Base-by-base conservation (phyloP, 2,329 filamentous ascomycete species). In the Raffaelea ambrosiae region DNA sequence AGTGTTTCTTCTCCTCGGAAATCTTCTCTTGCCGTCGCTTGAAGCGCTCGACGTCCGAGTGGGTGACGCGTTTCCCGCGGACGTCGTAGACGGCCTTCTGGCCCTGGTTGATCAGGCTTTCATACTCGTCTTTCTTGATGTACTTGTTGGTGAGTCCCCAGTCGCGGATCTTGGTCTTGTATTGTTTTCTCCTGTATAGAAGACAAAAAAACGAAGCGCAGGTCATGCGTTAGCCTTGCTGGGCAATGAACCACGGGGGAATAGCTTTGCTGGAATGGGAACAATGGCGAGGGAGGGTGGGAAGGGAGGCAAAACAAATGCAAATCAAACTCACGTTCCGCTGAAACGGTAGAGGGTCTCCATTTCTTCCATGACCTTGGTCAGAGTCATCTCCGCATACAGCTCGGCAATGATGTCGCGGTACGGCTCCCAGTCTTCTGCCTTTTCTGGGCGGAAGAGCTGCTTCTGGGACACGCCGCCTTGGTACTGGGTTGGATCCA, bases 301-400 rank as follows among this genome's bases (percentile, higher is more conserved):
- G 16, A 33, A 33, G 31, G 31, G 16, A 16, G 16, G 16, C 16
- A 33, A 33, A 7, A 22, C 11, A 3, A 39, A n/a, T 19, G 22
- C 35, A n/a, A 19, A 46, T 9, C 19, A 22, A 35, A 42, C 58
- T 46, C 42, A 63, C 61, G 61, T 63, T 11, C 59, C 61, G 21
- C 59, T 59, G 55, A 63, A 63, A 40, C 39, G 46, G 43, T 62
- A 56, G 1, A 48, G 48, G 13, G 35, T 40, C 36, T 63, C 52
- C 61, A 63, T 63, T 35, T 66, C 60, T n/a, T 58, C 57, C 57
- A 66, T 66, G 29, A 64, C 64, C 11, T 65, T 60, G 26, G 64
- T 63, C 18, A 66, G 57, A 51, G 63, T 67, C 53, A 65, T 61
- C 20, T 56, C 55, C 33, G 53, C 57, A 52, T 63, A 63, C 8